Base-by-base conservation (phyloP, 805 yeast species). In the Kregervanrija delftensis region DNA sequence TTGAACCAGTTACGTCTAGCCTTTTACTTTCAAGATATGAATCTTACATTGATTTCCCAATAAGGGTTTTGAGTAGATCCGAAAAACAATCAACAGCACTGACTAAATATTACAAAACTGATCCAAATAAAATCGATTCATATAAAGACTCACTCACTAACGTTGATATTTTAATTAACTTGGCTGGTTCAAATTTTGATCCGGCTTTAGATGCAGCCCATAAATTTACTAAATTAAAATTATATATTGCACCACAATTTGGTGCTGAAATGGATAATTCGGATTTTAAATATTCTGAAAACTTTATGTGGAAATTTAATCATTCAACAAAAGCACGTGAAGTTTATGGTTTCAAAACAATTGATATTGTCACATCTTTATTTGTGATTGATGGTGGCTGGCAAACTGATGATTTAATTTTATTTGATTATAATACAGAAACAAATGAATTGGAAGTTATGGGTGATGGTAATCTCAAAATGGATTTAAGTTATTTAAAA, bases 161-260 rank as follows among this genome's bases (percentile, higher is more conserved):
- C 10, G 67, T 63, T 28, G 81, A 79, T 51, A 80, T 73, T 14
- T 61, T 81, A 15, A 57, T 81, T 51, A 73, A 75, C 48, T 60
- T 78, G 37, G 51, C 67, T 36, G 59, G 67, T n/a, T 46, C 59
- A 11, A 55, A 53, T 13, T 49, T 41, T 14, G 69, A 61, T 31
- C 61, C 51, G 1, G 49, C 63, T n/a, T 46, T 71, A 32, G 75
- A 72, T 40, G 69, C 73, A 8, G 71, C 71, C 3, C 56, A 58
- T 9, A 60, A 55, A 30, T 67, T 65, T 41, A 40, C 47, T 28
- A 47, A 49, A 15, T 76, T 78, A 41, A 72, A 73, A 55, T 55
- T 77, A 32, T 79, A 69, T 62, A 71, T 79, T 50, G 83, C 84
- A 31, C 73, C 82, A 2, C 84, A 79, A 53, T 81, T 74, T 52